These are phyloP conservation scores for Rutstroemia sydowiana DNA, from an alignment of 2,329 filamentous ascomycete genomes.

Conservation along the genomic window DNA sequence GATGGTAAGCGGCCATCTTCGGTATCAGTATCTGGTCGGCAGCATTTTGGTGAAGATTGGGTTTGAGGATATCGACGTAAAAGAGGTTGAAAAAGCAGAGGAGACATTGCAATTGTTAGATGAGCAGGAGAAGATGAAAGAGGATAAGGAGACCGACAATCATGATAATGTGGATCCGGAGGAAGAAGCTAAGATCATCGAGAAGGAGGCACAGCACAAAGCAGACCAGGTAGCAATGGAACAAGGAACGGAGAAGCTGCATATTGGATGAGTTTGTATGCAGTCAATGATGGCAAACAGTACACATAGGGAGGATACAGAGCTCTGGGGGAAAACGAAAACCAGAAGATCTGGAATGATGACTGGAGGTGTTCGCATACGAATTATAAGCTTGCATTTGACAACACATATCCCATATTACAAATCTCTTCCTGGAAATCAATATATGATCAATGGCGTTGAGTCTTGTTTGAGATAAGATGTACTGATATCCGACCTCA, in stretches of 20 bases:
- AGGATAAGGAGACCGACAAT: conserved; percentile 25
- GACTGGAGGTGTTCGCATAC: no score
- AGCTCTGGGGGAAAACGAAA: no score
- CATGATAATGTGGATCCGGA: conserved; percentile 24
- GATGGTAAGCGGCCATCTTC: conserved; percentile 60
- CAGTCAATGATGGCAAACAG: no score
- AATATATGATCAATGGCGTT: no score
- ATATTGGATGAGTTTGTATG: conserved; percentile 2
- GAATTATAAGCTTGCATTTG: no score
- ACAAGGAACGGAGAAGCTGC: conserved; percentile 9
- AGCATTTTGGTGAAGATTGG: conserved; percentile 59
- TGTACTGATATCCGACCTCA: no score
- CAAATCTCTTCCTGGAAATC: no score
- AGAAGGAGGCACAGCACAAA: conserved; percentile 12
- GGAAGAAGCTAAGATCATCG: conserved; percentile 29
- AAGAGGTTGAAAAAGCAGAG: conserved; percentile 40
- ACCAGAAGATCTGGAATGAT: no score
- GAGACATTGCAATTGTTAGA: conserved; percentile 36
- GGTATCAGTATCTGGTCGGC: conserved; percentile 62
- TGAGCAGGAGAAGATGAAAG: conserved; percentile 35
- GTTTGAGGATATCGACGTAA: conserved; percentile 47
- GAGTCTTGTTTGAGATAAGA: no score
- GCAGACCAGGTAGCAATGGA: no score
- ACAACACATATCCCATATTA: no score
- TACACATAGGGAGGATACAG: no score